Base-by-base conservation (phyloP, 768 basidiomycete genomes). In the Polyporus arcularius region DNA sequence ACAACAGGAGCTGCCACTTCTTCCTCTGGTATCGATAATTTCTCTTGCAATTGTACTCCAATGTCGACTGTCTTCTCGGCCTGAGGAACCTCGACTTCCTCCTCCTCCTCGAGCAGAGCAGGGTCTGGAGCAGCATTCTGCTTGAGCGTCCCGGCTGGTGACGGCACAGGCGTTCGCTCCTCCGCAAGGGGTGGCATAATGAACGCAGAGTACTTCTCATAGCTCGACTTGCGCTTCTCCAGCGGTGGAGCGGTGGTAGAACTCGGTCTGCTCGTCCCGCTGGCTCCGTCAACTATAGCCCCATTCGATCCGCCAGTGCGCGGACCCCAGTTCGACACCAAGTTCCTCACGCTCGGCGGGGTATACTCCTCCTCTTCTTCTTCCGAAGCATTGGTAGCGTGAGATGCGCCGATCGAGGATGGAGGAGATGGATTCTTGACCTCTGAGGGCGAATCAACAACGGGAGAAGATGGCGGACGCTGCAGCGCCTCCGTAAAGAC, bases 121-220 rank as follows among this genome's bases (percentile, higher is more conserved):
- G 57, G 53, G 14, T 50, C 48, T 8, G 63, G 39, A 15, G 48
- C 57, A 10, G 50, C 39, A 15, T 55, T 49, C 1, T 80, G 78
- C 28, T 81, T 74, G 50, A 89, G 67, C 0, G 88, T 86, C 10
- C 78, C 79, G 1, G 75, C 77, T 16, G 88, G 88, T 1, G 86
- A 79, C 12, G 76, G 70, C 12, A 71, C 73, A 11, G 87, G 87
- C 1, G 88, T 88, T 50, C 76, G 78, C 69, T 86, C 91, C 72
- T 92, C 91, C 58, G 80, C 77, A 59, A 92, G 71, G 6, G 89
- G 77, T 26, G 90, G 89, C 67, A 91, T 73, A 31, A 78, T 75
- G 40, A 86, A 78, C 0, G 82, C 78, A 8, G 88, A 84, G 64
- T 88, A 88, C 66, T 79, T 84, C 59, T 90, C 89, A 65, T 84